Evolutionary conservation across 352 stramenopile genomes (phyloP).

Genomic region (Pythium angustatum): DNA sequence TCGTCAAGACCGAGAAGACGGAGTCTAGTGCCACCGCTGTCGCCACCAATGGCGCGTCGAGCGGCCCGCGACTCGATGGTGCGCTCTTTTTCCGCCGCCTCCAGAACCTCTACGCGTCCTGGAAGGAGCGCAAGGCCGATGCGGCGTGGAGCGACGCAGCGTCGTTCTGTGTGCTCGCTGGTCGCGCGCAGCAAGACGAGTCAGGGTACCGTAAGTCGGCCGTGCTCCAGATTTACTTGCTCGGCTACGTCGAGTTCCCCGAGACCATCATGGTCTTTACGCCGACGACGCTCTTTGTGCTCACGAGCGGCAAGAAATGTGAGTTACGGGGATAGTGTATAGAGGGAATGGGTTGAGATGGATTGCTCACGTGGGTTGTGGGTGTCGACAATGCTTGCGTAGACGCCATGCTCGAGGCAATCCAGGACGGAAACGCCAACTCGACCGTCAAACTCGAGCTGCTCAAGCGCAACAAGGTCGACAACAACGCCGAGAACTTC

Average conservation of each 20-base stretch:
- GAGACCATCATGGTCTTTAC: constrained; percentile 93
- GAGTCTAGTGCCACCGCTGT: constrained; percentile 25
- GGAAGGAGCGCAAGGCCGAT: constrained; percentile 55
- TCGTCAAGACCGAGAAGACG: constrained; percentile 35
- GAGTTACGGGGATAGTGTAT: constrained; percentile 11
- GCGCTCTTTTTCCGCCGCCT: constrained; percentile 82
- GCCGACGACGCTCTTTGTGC: constrained; percentile 73
- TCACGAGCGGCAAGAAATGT: constrained; percentile 91
- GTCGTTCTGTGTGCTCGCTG: constrained; percentile 82
- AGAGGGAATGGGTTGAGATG: not conserved
- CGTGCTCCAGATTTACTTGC: constrained; percentile 89
- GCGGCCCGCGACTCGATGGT: constrained; percentile 52
- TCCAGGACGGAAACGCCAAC: constrained; percentile 58
- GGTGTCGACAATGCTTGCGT: not conserved
- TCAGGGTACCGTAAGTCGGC: constrained; percentile 89
- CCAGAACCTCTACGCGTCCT: constrained; percentile 70
- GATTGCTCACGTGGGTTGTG: constrained; percentile 12
- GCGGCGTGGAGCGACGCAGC: constrained; percentile 59
- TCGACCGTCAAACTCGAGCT: constrained; percentile 80
- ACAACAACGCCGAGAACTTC: constrained; percentile 82
- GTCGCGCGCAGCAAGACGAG: constrained; percentile 80
- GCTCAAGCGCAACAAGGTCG: constrained; percentile 83
- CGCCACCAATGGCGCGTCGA: constrained; percentile 13
- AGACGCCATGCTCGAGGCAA: constrained; percentile 80
- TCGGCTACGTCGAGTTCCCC: constrained; percentile 91